Evolutionary conservation across 345 rosid genomes (phyloP).

Genomic region (Geranium brycei): DNA sequence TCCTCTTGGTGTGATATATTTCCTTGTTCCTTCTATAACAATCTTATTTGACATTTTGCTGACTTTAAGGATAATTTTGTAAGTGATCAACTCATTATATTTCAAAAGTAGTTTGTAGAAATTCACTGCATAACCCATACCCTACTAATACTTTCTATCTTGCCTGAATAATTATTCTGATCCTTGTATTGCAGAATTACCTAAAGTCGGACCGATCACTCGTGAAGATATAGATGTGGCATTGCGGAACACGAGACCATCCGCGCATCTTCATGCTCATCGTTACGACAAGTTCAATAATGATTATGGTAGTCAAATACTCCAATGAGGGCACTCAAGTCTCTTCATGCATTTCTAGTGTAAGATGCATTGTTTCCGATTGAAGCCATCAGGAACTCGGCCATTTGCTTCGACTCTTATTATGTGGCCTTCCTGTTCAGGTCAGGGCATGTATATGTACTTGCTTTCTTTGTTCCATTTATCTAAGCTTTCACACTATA

Average conservation of each 20-base stretch:
- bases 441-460: too few relatives aligned
- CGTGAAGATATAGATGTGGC: conserved; percentile 60
- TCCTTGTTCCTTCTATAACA: too few relatives aligned
- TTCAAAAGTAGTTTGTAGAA: background rate
- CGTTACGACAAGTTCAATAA: conserved; percentile 77
- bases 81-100: background rate
- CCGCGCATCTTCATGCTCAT: conserved; percentile 82
- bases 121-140: too few relatives aligned
- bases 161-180: background rate
- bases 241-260: conserved; percentile 79
- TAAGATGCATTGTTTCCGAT: background rate
- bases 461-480: too few relatives aligned
- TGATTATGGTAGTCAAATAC: conserved; percentile 86
- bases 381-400: background rate
- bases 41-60: too few relatives aligned
- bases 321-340: conserved; percentile 25
- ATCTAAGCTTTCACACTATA: too few relatives aligned
- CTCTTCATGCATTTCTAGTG: background rate
- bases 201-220: conserved; percentile 60
- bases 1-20: too few relatives aligned
- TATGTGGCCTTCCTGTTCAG: too few relatives aligned
- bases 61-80: too few relatives aligned
- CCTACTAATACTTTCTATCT: background rate
- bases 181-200: conserved; percentile 46
- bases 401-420: too few relatives aligned